Base-by-base conservation (phyloP, 2,329 filamentous ascomycete species). In the Cercospora sesami region DNA sequence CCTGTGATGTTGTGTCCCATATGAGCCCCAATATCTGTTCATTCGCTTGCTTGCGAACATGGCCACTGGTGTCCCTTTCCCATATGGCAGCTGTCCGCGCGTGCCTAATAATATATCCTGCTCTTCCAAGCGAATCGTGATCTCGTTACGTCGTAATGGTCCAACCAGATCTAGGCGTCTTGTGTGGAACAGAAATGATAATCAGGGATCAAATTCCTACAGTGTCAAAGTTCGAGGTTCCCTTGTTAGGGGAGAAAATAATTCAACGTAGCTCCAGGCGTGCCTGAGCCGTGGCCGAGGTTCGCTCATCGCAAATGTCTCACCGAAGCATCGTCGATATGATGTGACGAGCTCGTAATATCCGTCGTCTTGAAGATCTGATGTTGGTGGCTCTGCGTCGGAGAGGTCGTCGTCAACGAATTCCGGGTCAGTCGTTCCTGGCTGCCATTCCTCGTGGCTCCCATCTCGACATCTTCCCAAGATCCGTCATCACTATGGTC, bases 401-500 rank as follows among this genome's bases (percentile, higher is more conserved):
- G 53, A 1, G 53, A 58, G n/a, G 53, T 58, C 12, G 26, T 26
- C 12, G 9, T 30, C 53, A 30, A 4, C 10, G 63, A 60, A 12
- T 21, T 51, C 45, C 68, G 26, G 6, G 64, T 66, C 64, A 70
- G 18, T 23, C 66, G 63, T 63, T 72, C 70, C 30, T 72, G 64
- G 36, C 70, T 72, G 10, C 55, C 36, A 28, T 60, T 70, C 18
- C 68, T 36, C 45, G 2, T 14, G 4, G 12, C 39, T n/a, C 59
- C 14, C 4, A 59, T 21, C 26, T 65, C 70, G 39, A 66, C 64
- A 7, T 65, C 66, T 9, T 72, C 68, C 66, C 67, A 70, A 53
- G 63, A 65, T 1, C 45, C 53, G 23, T 69, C 65, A 55, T 68
- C 67, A 55, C 61, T 65, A 1, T 60, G 58, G 55, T 68, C 69